Evolutionary conservation across 140 eudicot species (phyloP).

Genomic region (Oenanthe javanica): DNA sequence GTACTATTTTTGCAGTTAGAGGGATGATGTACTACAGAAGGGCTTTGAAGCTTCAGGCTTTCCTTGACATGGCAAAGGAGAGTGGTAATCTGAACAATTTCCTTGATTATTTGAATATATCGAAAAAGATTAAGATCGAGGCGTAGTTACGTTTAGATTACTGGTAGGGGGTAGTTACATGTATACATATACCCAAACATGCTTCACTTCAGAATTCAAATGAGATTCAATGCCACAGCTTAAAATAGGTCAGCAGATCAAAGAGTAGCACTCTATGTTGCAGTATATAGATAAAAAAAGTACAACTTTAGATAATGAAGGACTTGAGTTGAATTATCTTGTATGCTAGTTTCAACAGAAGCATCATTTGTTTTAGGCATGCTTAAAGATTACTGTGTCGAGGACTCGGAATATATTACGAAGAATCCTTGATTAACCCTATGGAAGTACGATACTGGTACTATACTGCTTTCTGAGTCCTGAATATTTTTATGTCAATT

Average conservation of each 20-base stretch:
- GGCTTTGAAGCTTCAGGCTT: slow-evolving; percentile 99
- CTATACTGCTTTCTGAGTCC: background rate
- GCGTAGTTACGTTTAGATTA: background rate
- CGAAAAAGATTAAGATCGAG: background rate
- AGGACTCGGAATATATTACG: background rate
- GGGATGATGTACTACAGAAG: slow-evolving; percentile 99
- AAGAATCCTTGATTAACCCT: background rate
- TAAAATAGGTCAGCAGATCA: background rate
- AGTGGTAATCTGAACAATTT: slow-evolving; percentile 32
- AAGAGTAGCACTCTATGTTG: background rate
- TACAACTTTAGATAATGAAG: background rate
- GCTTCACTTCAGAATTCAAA: background rate
- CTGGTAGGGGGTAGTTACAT: background rate
- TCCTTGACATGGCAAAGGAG: slow-evolving; percentile 93
- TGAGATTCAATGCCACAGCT: background rate
- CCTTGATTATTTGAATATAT: background rate
- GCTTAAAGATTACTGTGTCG: background rate
- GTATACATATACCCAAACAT: too few relatives aligned
- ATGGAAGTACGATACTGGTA: background rate
- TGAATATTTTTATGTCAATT: slow-evolving; percentile 24
- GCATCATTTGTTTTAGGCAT: background rate
- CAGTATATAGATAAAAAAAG: background rate
- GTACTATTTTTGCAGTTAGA: slow-evolving; percentile 53
- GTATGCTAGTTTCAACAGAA: background rate
- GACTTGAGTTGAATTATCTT: background rate